Base-by-base conservation (phyloP, 2,329 filamentous ascomycete species). In the Venturia effusa region DNA sequence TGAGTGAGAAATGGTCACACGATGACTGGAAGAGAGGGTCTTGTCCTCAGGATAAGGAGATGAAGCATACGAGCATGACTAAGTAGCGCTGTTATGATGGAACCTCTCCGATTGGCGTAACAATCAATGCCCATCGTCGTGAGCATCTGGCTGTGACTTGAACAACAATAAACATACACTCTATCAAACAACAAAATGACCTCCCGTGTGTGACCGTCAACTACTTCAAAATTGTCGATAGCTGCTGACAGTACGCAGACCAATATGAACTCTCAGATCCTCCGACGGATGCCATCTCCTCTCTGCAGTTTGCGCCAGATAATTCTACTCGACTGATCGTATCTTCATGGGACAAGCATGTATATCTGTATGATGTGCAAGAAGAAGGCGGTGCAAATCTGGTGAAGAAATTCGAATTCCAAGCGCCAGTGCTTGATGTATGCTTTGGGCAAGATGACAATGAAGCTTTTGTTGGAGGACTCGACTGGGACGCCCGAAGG, bases 321-420 rank as follows among this genome's bases (percentile, higher is more conserved):
- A 85, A 87, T n/a, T 83, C 87, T 3, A 85, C 82, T 63, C 88
- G 87, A 69, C 83, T 99, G 43, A 84, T 95, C n/a, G 92, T 93
- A 69, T 88, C 92, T 13, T 96, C 92, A 64, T 99, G 94, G 94
- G 93, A 97, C 77, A 90, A 87, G 76, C 85, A 90, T 74, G 85
- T 96, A 64, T 96, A 97, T 76, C 81, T 93, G 62, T 97, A 97
- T 80, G 90, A 96, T 72, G 83, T 88, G 65, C 74, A 73, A 27
- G 81, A 72, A 39, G 71, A 83, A 67, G 80, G 83, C 43, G 83
- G 82, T 30, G 87, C 85, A 7, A 83, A 83, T 63, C 80, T 95
- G 37, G 71, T 92, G 39, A 83, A 84, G 68, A 90, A 87, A 68
- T 91, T 88, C 71, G 87, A 92, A 74, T 88, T 94, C 74, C 84